These are phyloP conservation scores for Lophium mytilinum DNA, from an alignment of 495 filamentous ascomycete genomes.

Conservation along the genomic window DNA sequence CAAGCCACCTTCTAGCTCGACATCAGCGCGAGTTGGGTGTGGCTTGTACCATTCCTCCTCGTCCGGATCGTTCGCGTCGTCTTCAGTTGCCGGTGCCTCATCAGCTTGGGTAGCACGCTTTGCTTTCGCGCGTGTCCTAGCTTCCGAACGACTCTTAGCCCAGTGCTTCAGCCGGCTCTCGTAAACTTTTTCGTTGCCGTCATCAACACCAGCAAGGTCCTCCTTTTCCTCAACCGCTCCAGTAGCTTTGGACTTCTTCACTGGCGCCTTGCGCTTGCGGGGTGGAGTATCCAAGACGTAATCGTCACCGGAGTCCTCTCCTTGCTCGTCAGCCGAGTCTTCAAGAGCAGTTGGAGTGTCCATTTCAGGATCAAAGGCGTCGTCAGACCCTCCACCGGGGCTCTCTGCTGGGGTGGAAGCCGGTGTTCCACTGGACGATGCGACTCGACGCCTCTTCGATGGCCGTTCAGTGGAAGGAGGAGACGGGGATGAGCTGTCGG, in stretches of 20 bases:
- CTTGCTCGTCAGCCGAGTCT: constrained; percentile 25
- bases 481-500: constrained; percentile 19
- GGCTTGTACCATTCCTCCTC: constrained; percentile 76
- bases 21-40: constrained; percentile 69
- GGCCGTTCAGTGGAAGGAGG: constrained; percentile 26
- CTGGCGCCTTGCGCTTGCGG: constrained; percentile 22
- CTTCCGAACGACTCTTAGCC: constrained; percentile 58
- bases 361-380: constrained; percentile 26
- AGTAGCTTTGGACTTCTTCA: constrained; percentile 35
- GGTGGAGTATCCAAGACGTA: constrained; percentile 35
- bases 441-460: constrained; percentile 36
- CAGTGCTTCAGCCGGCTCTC: constrained; percentile 68
- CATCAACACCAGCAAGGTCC: constrained; percentile 73
- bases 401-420: constrained; percentile 9
- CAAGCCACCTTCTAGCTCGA: constrained; percentile 63
- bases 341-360: constrained; percentile 20
- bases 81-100: constrained; percentile 19
- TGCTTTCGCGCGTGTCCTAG: constrained; percentile 44
- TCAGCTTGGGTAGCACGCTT: constrained; percentile 11
- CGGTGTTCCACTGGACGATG: background rate
- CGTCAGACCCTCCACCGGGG: constrained; percentile 18
- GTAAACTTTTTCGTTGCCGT: constrained; percentile 82
- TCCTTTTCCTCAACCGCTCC: constrained; percentile 40
- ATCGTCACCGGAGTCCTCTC: constrained; percentile 38
- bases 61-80: constrained; percentile 22